Evolutionary conservation across 306 rosid genomes (phyloP).

Genomic region (Ormosia semicastrata): DNA sequence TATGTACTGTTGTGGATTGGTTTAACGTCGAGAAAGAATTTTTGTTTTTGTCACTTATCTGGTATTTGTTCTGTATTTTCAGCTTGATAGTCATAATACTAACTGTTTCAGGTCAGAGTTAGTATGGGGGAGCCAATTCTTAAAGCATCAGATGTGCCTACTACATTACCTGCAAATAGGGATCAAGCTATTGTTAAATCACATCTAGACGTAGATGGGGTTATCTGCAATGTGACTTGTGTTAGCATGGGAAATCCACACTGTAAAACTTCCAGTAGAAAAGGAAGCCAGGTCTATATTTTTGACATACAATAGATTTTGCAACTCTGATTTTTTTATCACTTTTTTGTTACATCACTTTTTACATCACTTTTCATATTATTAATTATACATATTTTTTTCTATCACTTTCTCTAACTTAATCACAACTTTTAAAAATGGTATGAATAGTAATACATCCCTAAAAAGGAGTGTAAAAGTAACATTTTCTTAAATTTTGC

Average conservation of each 20-base stretch:
- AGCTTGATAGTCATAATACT: slow-evolving; percentile 20
- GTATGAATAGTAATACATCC: no score
- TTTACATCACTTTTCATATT: no score
- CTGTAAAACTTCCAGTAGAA: slow-evolving; percentile 67
- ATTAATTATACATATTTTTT: no score
- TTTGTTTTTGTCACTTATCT: background rate
- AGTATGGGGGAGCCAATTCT: slow-evolving; percentile 97
- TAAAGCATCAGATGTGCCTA: slow-evolving; percentile 80
- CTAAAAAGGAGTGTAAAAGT: no score
- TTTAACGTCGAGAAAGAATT: background rate
- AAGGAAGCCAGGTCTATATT: slow-evolving; percentile 59
- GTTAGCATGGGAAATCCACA: slow-evolving; percentile 99
- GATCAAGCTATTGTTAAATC: slow-evolving; percentile 66
- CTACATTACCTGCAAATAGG: slow-evolving; percentile 59
- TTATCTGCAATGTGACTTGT: slow-evolving; percentile 85
- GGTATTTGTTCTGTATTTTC: background rate
- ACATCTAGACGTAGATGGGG: slow-evolving; percentile 70
- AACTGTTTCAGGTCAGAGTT: slow-evolving; percentile 72
- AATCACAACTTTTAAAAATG: no score
- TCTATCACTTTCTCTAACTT: no score
- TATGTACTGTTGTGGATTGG: background rate
- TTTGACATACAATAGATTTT: background rate
- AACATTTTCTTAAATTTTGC: no score
- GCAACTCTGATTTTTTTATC: no score
- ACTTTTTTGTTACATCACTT: no score